Evolutionary conservation across 495 filamentous ascomycete species (phyloP), one percentile per base, ranked within the genome.

Genomic region (Tuber indicum): DNA sequence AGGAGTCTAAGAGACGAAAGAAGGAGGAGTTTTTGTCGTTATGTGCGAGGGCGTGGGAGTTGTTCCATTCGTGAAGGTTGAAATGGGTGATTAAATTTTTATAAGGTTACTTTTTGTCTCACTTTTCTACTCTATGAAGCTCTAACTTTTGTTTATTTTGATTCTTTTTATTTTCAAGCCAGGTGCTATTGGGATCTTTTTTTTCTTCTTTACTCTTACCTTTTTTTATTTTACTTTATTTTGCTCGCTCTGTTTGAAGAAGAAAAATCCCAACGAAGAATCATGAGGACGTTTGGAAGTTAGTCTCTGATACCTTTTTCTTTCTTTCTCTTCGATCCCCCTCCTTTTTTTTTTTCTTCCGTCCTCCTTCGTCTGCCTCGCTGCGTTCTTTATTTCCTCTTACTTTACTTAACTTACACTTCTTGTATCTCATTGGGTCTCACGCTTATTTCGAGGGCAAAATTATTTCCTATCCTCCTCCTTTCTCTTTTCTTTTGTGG

Each of bases 21-120:
- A 93, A 94, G 84, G 94, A 97, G 70, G 95, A 99, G 82, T 99
- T 99, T 83, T 85, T 99, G 78, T 86, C 88, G 71, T 85, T 98
- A 66, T 99, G 96, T 82, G 90, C 91, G 72, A 87, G 93, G 81
- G 95, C 95, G 41, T 99, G 96, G 96, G 96, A 99, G 86, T 83
- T 99, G 73, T 96, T 99, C 84, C 96, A 98, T 86, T 97, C 94
- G 72, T 99, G 75, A 82, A 70, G 49, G 49, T 7, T 58, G 23
- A 58, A 58, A n/a, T 66, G 26, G 58, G 58, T 5, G 58, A 6
- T 66, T 32, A 66, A 66, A 66, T 66, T 66, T 66, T 66, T n/a
- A 66, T 66, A 66, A 4, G 58, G 26, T 32, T 26, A 3, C 9
- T 32, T 32, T 12, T 62, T 14, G 4, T 32, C 9, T 62, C 26